A percentile compares a stretch with the other conserved stretches of the same genome.
Conservation (phyloP, 352 stramenopile genomes). For the Pythium monospermum region DNA sequence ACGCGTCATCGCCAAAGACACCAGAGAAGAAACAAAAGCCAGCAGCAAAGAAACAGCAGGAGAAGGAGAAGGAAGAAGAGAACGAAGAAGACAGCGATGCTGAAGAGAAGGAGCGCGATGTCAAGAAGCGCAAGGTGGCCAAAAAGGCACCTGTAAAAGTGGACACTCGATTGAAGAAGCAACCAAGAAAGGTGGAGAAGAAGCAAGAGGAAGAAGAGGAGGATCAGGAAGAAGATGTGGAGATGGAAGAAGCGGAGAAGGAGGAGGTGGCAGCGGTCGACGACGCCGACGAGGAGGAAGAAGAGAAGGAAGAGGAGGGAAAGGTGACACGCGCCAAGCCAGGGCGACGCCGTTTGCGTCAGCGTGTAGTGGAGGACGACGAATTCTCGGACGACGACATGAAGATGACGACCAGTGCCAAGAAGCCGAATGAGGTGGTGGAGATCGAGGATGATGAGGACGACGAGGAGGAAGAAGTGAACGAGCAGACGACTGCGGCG, state of each 20-base stretch:
- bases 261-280: not conserved
- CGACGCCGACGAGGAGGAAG: slow-evolving; percentile 1
- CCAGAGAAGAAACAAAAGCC: slow-evolving; percentile 21
- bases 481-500: slow-evolving; percentile 1
- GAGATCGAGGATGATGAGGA: slow-evolving; percentile 19
- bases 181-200: slow-evolving; percentile 4
- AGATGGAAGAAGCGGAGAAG: slow-evolving; percentile 15
- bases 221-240: slow-evolving; percentile 22
- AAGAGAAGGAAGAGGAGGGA: slow-evolving; percentile 17
- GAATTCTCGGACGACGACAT: slow-evolving; percentile 33
- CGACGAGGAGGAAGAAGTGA: slow-evolving; percentile 11
- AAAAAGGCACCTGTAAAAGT: too few relatives aligned
- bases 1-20: not conserved
- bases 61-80: slow-evolving; percentile 4
- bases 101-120: not conserved
- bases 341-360: slow-evolving; percentile 53
- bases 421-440: slow-evolving; percentile 7
- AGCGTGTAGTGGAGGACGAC: slow-evolving; percentile 51
- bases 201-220: slow-evolving; percentile 22
- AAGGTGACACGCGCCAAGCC: slow-evolving; percentile 8
- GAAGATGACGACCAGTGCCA: slow-evolving; percentile 31
- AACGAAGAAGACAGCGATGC: too few relatives aligned
- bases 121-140: slow-evolving; percentile 19
- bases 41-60: slow-evolving; percentile 1
- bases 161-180: too few relatives aligned